phyloP scores from a whole-genome alignment of 768 basidiomycete species.

The Lactarius tabidus region DNA sequence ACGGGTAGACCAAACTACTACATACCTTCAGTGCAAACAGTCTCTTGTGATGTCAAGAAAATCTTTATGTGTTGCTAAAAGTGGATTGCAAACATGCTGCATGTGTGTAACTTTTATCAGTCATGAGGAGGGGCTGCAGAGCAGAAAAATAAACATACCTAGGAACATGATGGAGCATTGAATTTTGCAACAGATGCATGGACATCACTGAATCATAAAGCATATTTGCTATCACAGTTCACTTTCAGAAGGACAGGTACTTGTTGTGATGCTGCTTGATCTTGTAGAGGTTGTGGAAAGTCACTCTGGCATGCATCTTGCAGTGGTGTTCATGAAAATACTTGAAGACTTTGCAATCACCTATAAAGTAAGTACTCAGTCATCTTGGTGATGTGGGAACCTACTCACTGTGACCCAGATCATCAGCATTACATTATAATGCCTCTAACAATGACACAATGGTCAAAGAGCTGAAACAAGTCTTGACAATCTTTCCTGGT shows the following conservation, averaged over 20 bases:
- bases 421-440: slow-evolving; percentile 38
- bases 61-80: no score
- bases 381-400: background rate
- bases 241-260: background rate
- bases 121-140: no score
- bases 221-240: background rate
- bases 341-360: slow-evolving; percentile 31
- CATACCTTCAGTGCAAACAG: slow-evolving; percentile 34
- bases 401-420: slow-evolving; percentile 22
- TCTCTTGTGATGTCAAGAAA: slow-evolving; percentile 33
- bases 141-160: no score
- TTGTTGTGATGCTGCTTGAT: background rate
- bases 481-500: slow-evolving; percentile 29
- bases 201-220: no score
- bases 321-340: slow-evolving; percentile 27
- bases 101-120: no score
- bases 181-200: background rate
- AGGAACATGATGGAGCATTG: slow-evolving; percentile 19
- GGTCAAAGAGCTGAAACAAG: slow-evolving; percentile 29
- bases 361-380: slow-evolving; percentile 28
- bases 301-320: slow-evolving; percentile 34
- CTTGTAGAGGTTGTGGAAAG: slow-evolving; percentile 15
- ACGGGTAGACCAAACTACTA: slow-evolving; percentile 34
- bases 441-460: slow-evolving; percentile 36
- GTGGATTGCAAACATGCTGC: no score